A percentile compares a stretch with the other conserved stretches of the same genome.
phyloP scores from a whole-genome alignment of 164 flowering plant genomes.

The Chloranthus sessilifolius region DNA sequence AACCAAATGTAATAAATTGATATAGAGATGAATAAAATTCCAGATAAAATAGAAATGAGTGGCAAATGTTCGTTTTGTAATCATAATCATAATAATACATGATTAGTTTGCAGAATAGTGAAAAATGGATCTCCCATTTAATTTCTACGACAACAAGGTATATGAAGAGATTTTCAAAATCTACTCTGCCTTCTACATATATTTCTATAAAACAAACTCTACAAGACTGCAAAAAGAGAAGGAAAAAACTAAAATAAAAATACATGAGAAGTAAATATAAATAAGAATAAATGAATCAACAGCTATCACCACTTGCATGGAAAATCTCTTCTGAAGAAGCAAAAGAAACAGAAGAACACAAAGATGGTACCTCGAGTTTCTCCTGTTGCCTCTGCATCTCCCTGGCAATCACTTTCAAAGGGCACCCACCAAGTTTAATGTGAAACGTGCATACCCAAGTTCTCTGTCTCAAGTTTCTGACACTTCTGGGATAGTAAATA shows the following conservation, averaged over 20 bases:
- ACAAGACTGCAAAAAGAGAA: too few species aligned
- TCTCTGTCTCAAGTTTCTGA: slow-evolving; percentile 39
- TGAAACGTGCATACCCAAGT: too few species aligned
- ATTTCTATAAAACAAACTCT: slow-evolving; percentile 34
- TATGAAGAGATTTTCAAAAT: slow-evolving; percentile 13
- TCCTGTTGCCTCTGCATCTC: slow-evolving; percentile 18
- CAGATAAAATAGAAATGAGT: too few species aligned
- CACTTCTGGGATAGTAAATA: slow-evolving; percentile 53
- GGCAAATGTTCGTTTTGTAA: too few species aligned
- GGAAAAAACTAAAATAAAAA: slow-evolving; percentile 19
- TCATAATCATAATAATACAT: too few species aligned
- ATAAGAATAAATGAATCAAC: slow-evolving; percentile 36
- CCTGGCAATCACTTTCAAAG: neutral
- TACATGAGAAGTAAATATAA: slow-evolving; percentile 25
- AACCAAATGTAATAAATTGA: too few species aligned
- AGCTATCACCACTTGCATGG: slow-evolving; percentile 10
- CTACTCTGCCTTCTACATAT: slow-evolving; percentile 22
- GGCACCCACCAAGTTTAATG: slow-evolving; percentile 9
- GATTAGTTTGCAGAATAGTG: too few species aligned
- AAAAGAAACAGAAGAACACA: slow-evolving; percentile 22
- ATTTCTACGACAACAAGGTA: slow-evolving; percentile 12
- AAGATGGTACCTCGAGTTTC: slow-evolving; percentile 14
- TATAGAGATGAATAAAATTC: too few species aligned
- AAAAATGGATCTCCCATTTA: too few species aligned
- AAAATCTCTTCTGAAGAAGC: too few species aligned